Percentiles rank a stretch among this genome's conserved stretches.
Conservation (phyloP, 306 rosid genomes). For the Fagus sylvatica region DNA sequence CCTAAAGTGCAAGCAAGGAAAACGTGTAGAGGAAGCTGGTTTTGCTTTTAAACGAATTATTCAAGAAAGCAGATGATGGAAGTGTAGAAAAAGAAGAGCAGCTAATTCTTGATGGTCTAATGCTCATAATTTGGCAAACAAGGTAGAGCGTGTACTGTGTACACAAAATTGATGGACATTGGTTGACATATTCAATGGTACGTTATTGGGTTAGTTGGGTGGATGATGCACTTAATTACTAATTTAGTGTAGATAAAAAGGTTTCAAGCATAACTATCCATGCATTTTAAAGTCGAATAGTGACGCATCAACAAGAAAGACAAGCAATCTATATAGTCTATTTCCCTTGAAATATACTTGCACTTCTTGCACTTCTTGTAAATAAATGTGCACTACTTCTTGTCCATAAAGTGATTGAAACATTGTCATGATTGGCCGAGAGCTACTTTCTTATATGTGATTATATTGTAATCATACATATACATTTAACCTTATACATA, state of each 20-base stretch:
- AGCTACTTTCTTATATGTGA: too few species aligned
- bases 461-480: too few species aligned
- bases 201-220: constrained; percentile 37
- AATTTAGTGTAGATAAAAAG: neutral
- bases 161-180: neutral
- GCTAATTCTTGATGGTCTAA: neutral
- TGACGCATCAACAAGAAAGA: neutral
- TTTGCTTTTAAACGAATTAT: constrained; percentile 37
- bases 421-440: too few species aligned
- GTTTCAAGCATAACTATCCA: too few species aligned
- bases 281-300: neutral
- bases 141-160: neutral
- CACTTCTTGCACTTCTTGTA: neutral
- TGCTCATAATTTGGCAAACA: constrained; percentile 11
- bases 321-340: too few species aligned
- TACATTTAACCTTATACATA: too few species aligned
- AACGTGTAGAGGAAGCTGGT: constrained; percentile 61
- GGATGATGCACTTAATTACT: constrained; percentile 32
- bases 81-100: constrained; percentile 4
- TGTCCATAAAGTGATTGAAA: neutral
- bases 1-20: constrained; percentile 44
- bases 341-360: neutral
- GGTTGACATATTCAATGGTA: constrained; percentile 30
- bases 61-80: constrained; percentile 32
- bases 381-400: neutral